Evolutionary conservation across 495 filamentous ascomycete genomes (phyloP).

Genomic region (Podospora fimiseda): DNA sequence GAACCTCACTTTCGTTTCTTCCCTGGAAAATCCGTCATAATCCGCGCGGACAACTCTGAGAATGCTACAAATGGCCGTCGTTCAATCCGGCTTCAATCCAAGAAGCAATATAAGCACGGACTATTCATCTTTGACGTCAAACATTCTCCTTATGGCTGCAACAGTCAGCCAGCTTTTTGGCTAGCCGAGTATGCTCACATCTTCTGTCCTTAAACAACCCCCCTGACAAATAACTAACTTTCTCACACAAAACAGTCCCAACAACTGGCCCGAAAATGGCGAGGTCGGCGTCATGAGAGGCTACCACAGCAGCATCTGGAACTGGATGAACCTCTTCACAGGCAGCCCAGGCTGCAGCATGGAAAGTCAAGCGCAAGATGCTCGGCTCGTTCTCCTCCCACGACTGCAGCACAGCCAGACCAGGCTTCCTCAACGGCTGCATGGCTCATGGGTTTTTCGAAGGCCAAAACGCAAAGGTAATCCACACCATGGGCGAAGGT

Average conservation of each 20-base stretch:
- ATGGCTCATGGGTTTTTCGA: too few species aligned
- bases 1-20: constrained; percentile 50
- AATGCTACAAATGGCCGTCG: constrained; percentile 43
- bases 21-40: constrained; percentile 37
- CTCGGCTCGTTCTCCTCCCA: constrained; percentile 34
- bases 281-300: constrained; percentile 72
- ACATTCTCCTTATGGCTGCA: constrained; percentile 54
- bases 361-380: constrained; percentile 38
- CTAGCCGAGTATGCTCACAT: constrained; percentile 30
- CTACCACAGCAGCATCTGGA: constrained; percentile 38
- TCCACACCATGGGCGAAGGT: constrained; percentile 45
- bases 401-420: too few species aligned
- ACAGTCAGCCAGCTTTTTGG: constrained; percentile 56
- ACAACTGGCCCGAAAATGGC: constrained; percentile 61
- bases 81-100: constrained; percentile 51
- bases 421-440: too few species aligned
- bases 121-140: constrained; percentile 55
- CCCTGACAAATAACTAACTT: not conserved
- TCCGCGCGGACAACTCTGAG: constrained; percentile 25
- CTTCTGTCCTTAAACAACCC: not conserved
- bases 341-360: constrained; percentile 53
- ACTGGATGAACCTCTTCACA: too few species aligned
- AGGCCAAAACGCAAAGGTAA: constrained; percentile 48
- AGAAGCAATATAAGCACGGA: constrained; percentile 46
- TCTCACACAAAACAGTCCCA: constrained; percentile 21